phyloP scores from a whole-genome alignment of 2,329 filamentous ascomycete species.

The Falciphora oryzae region DNA sequence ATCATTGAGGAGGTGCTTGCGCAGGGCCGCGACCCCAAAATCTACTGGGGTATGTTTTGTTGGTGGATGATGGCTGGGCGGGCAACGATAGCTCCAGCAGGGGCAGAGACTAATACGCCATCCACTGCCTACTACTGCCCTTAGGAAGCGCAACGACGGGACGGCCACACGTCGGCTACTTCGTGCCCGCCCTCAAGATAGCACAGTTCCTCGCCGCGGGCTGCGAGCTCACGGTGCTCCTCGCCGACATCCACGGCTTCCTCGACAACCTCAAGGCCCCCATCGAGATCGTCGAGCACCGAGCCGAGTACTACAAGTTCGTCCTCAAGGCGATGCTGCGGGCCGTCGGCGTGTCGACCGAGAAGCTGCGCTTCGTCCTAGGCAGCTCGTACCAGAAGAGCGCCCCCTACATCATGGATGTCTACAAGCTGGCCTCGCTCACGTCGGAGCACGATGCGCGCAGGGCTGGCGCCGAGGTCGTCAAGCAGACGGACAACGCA shows the following conservation, averaged over 20 bases:
- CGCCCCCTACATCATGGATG: constrained; percentile 76
- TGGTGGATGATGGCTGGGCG: constrained; percentile 3
- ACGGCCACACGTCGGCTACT: constrained; percentile 85
- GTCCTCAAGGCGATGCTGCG: constrained; percentile 70
- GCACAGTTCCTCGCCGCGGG: constrained; percentile 81
- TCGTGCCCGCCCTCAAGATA: constrained; percentile 83
- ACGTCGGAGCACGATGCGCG: constrained; percentile 76
- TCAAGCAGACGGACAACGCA: constrained; percentile 82
- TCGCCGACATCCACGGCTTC: constrained; percentile 70
- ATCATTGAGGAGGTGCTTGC: constrained; percentile 70
- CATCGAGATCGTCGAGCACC: constrained; percentile 76
- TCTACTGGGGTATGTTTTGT: constrained; percentile 68
- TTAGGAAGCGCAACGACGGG: constrained; percentile 74
- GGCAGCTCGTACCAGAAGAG: constrained; percentile 77
- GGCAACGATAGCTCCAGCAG: background rate
- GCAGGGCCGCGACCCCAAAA: constrained; percentile 64
- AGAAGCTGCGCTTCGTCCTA: constrained; percentile 75
- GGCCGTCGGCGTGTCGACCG: constrained; percentile 71
- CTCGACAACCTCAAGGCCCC: constrained; percentile 83
- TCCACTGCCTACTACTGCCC: constrained; percentile 7
- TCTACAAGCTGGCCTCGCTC: constrained; percentile 68
- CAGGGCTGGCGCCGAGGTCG: constrained; percentile 87
- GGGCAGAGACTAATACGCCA: background rate
- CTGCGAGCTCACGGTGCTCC: constrained; percentile 73
- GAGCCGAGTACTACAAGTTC: constrained; percentile 77